A percentile compares a stretch with the other conserved stretches of the same genome.
phyloP scores from a whole-genome alignment of 129 eudicot species.

The Gnaphalium uliginosum region DNA sequence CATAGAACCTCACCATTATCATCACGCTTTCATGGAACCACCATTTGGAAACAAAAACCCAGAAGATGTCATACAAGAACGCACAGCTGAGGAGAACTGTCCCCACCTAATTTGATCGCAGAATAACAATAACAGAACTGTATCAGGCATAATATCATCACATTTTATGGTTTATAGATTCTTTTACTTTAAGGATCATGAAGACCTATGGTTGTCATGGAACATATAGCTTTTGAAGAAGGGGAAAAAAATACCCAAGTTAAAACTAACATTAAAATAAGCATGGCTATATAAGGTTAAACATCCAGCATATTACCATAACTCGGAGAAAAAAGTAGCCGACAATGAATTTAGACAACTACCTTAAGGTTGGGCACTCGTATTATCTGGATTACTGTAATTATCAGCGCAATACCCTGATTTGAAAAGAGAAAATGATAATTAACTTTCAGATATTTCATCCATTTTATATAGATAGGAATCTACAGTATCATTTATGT shows the following conservation, averaged over 20 bases:
- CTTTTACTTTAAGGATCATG: background rate
- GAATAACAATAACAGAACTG: background rate
- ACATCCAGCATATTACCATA: background rate
- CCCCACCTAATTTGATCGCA: slow-evolving; percentile 65
- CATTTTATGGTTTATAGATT: background rate
- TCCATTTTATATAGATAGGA: background rate
- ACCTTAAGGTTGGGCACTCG: slow-evolving; percentile 99
- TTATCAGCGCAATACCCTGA: slow-evolving; percentile 97
- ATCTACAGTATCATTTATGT: slow-evolving; percentile 11
- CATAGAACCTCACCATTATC: slow-evolving; percentile 81
- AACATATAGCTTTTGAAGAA: background rate
- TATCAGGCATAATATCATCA: background rate
- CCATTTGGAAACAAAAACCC: slow-evolving; percentile 94
- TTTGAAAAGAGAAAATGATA: slow-evolving; percentile 23
- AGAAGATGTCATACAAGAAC: slow-evolving; percentile 93
- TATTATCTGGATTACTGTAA: slow-evolving; percentile 92
- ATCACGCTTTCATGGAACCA: slow-evolving; percentile 92
- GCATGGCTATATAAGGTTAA: background rate
- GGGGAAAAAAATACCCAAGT: background rate
- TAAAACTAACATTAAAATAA: background rate
- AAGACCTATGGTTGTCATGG: slow-evolving; percentile 1
- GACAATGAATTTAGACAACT: slow-evolving; percentile 17
- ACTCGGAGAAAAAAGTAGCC: slow-evolving; percentile 24
- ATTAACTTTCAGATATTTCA: slow-evolving; percentile 6
- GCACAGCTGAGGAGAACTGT: slow-evolving; percentile 95